Percentiles rank a stretch among this genome's conserved stretches.
Conservation (phyloP, 208 protist species). For the Leishmania guyanensis region DNA sequence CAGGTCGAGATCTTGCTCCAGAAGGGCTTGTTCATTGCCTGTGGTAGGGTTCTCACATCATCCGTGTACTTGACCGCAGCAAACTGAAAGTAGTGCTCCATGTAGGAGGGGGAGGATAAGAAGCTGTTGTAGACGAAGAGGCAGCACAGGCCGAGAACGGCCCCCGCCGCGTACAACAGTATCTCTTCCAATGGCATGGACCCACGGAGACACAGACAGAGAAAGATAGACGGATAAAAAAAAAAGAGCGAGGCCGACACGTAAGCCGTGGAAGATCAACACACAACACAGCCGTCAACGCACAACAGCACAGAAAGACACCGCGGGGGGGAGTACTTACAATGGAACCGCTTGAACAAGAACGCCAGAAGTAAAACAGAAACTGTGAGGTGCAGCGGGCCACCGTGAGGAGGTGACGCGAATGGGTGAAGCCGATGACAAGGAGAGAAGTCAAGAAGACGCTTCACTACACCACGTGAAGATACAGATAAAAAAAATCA, state of each 20-base stretch:
- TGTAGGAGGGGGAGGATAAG: slow-evolving; percentile 48
- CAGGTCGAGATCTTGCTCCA: slow-evolving; percentile 45
- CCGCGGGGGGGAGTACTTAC: too few relatives aligned
- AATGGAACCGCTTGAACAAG: too few relatives aligned
- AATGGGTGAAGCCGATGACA: background rate
- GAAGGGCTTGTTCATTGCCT: slow-evolving; percentile 27
- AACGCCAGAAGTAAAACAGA: background rate
- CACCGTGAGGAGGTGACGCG: too few relatives aligned
- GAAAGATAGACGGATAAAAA: background rate
- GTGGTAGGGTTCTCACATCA: slow-evolving; percentile 36
- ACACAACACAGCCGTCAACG: background rate
- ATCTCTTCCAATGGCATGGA: slow-evolving; percentile 11
- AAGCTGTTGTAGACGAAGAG: slow-evolving; percentile 59
- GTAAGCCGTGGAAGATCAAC: background rate
- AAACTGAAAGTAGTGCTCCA: slow-evolving; percentile 56
- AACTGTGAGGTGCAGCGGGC: background rate
- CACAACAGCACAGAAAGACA: too few relatives aligned
- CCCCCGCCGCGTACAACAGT: slow-evolving; percentile 27
- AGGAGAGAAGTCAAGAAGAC: background rate
- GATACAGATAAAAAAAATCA: background rate
- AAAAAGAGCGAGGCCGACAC: background rate
- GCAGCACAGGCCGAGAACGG: slow-evolving; percentile 39
- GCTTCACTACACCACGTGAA: background rate
- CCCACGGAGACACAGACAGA: background rate
- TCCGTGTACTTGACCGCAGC: slow-evolving; percentile 43